Conservation (phyloP, 2,329 filamentous ascomycete genomes). For the Scedosporium minutisporum region DNA sequence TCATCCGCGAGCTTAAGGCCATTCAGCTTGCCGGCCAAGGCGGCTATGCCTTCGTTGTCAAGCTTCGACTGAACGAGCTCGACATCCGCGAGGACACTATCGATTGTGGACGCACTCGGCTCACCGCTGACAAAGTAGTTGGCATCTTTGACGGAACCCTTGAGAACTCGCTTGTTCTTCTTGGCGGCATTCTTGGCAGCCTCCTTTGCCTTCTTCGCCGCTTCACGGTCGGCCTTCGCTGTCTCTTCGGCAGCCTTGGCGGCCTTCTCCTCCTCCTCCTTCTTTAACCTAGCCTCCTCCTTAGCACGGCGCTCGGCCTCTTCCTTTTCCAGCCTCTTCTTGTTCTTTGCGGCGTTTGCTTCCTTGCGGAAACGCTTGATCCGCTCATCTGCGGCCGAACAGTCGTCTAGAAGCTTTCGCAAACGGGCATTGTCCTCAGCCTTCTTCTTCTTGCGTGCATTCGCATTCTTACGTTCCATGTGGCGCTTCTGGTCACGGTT, state of each 20-base stretch:
- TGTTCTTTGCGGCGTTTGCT: constrained; percentile 90
- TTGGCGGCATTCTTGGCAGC: constrained; percentile 97
- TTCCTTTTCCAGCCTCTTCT: constrained; percentile 83
- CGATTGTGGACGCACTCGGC: constrained; percentile 65
- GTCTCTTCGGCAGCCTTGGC: constrained; percentile 77
- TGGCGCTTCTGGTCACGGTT: constrained; percentile 98
- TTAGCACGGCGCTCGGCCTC: constrained; percentile 78
- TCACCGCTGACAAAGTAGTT: constrained; percentile 85
- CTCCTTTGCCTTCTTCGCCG: constrained; percentile 93
- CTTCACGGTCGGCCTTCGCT: constrained; percentile 75
- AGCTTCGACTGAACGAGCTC: constrained; percentile 82
- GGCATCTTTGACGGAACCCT: constrained; percentile 88
- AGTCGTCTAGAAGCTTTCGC: constrained; percentile 81
- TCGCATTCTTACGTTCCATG: constrained; percentile 96
- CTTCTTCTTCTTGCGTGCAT: constrained; percentile 98
- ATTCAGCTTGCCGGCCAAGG: constrained; percentile 69
- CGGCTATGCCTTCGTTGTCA: constrained; percentile 82
- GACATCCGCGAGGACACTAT: constrained; percentile 73
- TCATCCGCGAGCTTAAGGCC: constrained; percentile 69
- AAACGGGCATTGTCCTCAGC: constrained; percentile 90
- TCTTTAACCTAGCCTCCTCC: constrained; percentile 75
- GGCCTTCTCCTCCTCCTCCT: constrained; percentile 72
- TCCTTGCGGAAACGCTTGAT: constrained; percentile 96
- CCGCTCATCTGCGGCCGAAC: constrained; percentile 75
- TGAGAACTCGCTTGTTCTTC: constrained; percentile 99